Evolutionary conservation across 164 flowering plant genomes (phyloP), one percentile per base, ranked within the genome.

Genomic region (Liquidambar formosana): DNA sequence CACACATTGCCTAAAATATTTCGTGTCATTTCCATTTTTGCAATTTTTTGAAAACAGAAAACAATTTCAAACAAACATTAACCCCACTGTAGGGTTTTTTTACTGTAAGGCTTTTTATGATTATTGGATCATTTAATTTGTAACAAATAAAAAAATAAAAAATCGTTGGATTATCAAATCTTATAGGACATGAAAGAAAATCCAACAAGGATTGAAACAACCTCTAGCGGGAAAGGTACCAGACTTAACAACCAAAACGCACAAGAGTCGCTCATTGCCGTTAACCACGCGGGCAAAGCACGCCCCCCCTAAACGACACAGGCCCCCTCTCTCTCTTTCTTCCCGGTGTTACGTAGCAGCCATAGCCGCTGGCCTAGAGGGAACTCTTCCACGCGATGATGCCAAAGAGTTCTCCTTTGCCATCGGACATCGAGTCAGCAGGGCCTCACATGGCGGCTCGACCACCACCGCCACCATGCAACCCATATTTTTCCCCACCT

Each of bases 371-470:
- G 57, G 53, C n/a, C 18, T 33, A 49, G 15, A 22, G 38, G 16
- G 26, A 65, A 53, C 63, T 64, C 28, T 26, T 53, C 66, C 28
- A 60, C 49, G n/a, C n/a, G n/a, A n/a, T n/a, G n/a, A 74, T 71
- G 80, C 77, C 71, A 70, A 71, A 23, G 71, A 58, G 71, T 41
- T 27, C 60, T 58, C 54, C 78, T 18, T 8, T 47, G 10, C 28
- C n/a, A 44, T 45, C 47, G 18, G 75, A 77, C 61, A 21, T 71
- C 19, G 68, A 68, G n/a, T n/a, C n/a, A 65, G 10, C 5, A 18
- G 72, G 63, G 3, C 57, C 16, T 8, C 45, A 13, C 5, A 18
- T 10, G 43, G 11, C 67, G 5, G 56, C 49, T 11, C 67, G 49
- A 19, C 75, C 52, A 46, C 69, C 66, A 1, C 10, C 57, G 9